Conservation (phyloP, 352 stramenopile genomes). For the Phytophthora nicotianae region DNA sequence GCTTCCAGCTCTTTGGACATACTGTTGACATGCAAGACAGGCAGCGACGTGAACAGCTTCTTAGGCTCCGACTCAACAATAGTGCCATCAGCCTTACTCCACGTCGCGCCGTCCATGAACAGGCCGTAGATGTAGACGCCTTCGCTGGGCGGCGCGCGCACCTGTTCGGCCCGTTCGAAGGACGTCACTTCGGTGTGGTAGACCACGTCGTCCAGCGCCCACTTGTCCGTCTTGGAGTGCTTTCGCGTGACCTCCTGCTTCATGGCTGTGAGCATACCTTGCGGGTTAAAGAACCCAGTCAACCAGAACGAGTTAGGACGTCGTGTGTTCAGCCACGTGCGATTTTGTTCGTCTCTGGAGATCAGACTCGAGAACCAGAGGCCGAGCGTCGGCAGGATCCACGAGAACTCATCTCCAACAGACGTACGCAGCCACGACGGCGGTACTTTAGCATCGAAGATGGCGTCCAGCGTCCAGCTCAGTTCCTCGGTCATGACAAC, state of each 20-base stretch:
- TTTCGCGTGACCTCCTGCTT: slow-evolving; percentile 98
- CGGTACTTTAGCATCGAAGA: slow-evolving; percentile 96
- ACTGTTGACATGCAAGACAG: slow-evolving; percentile 96
- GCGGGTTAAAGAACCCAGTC: slow-evolving; percentile 98
- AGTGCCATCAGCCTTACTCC: slow-evolving; percentile 92
- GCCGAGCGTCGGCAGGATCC: slow-evolving; percentile 95
- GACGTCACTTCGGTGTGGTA: slow-evolving; percentile 97
- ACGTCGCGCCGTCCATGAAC: slow-evolving; percentile 97
- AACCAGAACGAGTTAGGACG: slow-evolving; percentile 97
- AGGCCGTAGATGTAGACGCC: slow-evolving; percentile 98
- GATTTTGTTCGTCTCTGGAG: slow-evolving; percentile 95
- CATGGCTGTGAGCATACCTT: slow-evolving; percentile 98
- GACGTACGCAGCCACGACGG: slow-evolving; percentile 96
- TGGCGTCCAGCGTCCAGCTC: slow-evolving; percentile 94
- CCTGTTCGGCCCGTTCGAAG: slow-evolving; percentile 93
- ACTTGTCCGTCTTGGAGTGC: slow-evolving; percentile 97
- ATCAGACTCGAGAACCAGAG: slow-evolving; percentile 98
- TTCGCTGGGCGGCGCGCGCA: slow-evolving; percentile 86
- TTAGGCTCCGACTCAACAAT: slow-evolving; percentile 97
- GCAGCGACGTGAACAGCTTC: slow-evolving; percentile 95
- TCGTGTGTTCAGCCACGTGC: slow-evolving; percentile 95
- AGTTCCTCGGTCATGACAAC: slow-evolving; percentile 98
- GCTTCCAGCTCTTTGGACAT: slow-evolving; percentile 94
- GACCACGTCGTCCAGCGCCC: slow-evolving; percentile 97
- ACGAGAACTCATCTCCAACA: slow-evolving; percentile 98